Base-by-base conservation (phyloP, 2,329 filamentous ascomycete genomes). In the Dothistroma pini region DNA sequence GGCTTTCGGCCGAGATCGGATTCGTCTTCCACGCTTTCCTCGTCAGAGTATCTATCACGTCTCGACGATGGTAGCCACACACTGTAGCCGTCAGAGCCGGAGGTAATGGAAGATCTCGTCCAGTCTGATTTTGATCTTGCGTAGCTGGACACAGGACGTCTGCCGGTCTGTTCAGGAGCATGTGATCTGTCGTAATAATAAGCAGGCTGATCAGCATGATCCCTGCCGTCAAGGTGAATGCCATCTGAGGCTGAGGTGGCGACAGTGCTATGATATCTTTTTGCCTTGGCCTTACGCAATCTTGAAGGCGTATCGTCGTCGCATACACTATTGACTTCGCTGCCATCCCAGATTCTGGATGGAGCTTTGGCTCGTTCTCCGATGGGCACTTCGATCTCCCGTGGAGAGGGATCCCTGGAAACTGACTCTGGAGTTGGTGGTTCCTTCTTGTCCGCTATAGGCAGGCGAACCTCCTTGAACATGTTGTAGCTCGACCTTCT, bases 321-420 rank as follows among this genome's bases (percentile, higher is more conserved):
- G 55, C 64, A 60, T 49, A 69, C 63, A 59, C 70, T 73, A 54
- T 74, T 74, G 56, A 69, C 68, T 38, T 77, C 77, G 57, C 71
- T 75, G 60, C 73, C 74, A 59, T 74, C 72, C 77, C 79, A 82
- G 60, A 75, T 74, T 61, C 77, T 79, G 4, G 81, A 79, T 14
- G 74, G 73, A n/a, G 76, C 71, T 56, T 73, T 76, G 31, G 80
- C 79, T 66, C 78, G 80, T 72, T 86, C 86, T 25, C 86, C 85
- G 66, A 88, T 84, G 9, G 86, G 86, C 41, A 87, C 77, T 59
- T 87, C 83, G 60, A 86, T 77, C 64, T 85, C 81, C 60, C 77
- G 80, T 4, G 82, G 78, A 63, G 64, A 68, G 9, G 68, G 65
- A 57, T 69, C 64, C 54, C 59, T 61, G 59, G 59, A 63, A 54